Percentiles rank a stretch among this genome's conserved stretches.
phyloP scores from a whole-genome alignment of 257 asterid species.

The Hygrophila difformis region DNA sequence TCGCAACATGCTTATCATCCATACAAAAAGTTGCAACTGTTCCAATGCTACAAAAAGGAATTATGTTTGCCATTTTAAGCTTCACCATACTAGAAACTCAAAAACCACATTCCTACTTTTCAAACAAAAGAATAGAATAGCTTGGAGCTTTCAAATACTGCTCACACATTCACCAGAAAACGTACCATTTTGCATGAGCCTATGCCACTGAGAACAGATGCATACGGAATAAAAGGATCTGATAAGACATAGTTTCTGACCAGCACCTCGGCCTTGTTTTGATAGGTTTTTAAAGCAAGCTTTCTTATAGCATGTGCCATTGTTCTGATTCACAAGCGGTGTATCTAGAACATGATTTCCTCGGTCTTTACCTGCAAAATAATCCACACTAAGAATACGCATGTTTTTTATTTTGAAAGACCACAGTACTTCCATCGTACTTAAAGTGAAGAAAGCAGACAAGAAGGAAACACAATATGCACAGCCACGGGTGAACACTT shows the following conservation, averaged over 20 bases:
- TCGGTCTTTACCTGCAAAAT: slow-evolving; percentile 27
- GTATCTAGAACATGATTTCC: slow-evolving; percentile 27
- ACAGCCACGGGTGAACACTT: too few relatives aligned
- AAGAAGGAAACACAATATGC: too few relatives aligned
- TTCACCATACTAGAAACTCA: too few relatives aligned
- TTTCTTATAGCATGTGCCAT: slow-evolving; percentile 51
- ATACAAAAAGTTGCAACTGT: neutral
- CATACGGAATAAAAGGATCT: slow-evolving; percentile 79
- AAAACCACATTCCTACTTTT: too few relatives aligned
- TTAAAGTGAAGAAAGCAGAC: too few relatives aligned
- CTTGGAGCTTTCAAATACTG: too few relatives aligned
- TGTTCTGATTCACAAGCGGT: slow-evolving; percentile 26
- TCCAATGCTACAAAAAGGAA: neutral
- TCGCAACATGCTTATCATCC: slow-evolving; percentile 8
- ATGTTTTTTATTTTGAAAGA: too few relatives aligned
- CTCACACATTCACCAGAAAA: slow-evolving; percentile 3
- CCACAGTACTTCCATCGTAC: too few relatives aligned
- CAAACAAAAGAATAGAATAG: too few relatives aligned
- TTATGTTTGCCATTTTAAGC: too few relatives aligned
- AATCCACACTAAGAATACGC: neutral
- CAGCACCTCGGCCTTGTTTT: slow-evolving; percentile 60
- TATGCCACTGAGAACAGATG: slow-evolving; percentile 66
- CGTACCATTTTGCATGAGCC: slow-evolving; percentile 81
- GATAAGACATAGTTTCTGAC: slow-evolving; percentile 69
- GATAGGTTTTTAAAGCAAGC: slow-evolving; percentile 57